phyloP scores from a whole-genome alignment of 2,329 filamentous ascomycete genomes.

The Exophiala lecanii-corni region DNA sequence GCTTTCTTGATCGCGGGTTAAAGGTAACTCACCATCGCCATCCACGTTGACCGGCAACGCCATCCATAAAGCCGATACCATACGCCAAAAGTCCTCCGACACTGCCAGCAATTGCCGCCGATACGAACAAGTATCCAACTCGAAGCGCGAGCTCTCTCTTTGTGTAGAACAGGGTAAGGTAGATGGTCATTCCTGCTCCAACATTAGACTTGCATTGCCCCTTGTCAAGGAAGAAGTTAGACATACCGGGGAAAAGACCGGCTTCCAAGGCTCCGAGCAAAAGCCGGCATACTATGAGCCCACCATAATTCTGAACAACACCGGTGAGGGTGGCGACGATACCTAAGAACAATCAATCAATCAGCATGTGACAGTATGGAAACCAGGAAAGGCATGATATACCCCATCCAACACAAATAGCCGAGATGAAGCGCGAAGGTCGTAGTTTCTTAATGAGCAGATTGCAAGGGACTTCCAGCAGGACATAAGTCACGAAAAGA shows the following conservation, averaged over 20 bases:
- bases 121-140: slow-evolving; percentile 43
- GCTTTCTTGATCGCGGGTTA: no score
- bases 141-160: slow-evolving; percentile 41
- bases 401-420: slow-evolving; percentile 15
- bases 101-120: slow-evolving; percentile 47
- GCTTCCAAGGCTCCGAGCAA: slow-evolving; percentile 42
- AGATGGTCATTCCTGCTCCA: slow-evolving; percentile 46
- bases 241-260: slow-evolving; percentile 37
- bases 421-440: slow-evolving; percentile 50
- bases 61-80: slow-evolving; percentile 50
- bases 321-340: slow-evolving; percentile 50
- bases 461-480: slow-evolving; percentile 36
- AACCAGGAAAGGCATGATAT: neutral
- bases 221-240: neutral
- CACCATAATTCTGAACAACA: slow-evolving; percentile 43
- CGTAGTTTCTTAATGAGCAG: slow-evolving; percentile 43
- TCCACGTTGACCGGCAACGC: slow-evolving; percentile 42
- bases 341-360: slow-evolving; percentile 30
- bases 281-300: slow-evolving; percentile 44
- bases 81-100: slow-evolving; percentile 50
- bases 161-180: slow-evolving; percentile 45
- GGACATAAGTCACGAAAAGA: slow-evolving; percentile 59
- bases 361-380: slow-evolving; percentile 26
- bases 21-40: slow-evolving; percentile 46
- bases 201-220: slow-evolving; percentile 12